Conservation (phyloP, 169 alveolate genomes). For the Eimeria tenella region DNA sequence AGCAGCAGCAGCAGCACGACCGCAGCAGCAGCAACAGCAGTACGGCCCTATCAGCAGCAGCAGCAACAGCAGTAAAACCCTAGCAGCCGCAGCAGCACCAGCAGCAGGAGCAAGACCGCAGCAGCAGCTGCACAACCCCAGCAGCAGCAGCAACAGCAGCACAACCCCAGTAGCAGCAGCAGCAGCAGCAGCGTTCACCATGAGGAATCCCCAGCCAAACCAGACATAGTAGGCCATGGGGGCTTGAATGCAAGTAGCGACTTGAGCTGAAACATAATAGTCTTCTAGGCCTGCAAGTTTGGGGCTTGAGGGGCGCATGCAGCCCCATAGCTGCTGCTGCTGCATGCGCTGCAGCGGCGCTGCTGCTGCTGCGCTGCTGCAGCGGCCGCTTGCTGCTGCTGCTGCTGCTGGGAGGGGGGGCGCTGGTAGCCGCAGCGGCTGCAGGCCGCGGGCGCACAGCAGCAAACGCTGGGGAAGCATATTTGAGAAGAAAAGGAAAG, state of each 20-base stretch:
- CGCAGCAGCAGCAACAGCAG: too few relatives aligned
- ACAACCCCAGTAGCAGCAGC: neutral
- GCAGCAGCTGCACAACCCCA: neutral
- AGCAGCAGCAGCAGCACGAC: too few relatives aligned
- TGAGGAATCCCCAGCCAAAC: slow-evolving; percentile 82
- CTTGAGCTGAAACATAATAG: slow-evolving; percentile 82
- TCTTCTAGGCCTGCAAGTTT: slow-evolving; percentile 84
- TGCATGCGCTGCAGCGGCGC: neutral
- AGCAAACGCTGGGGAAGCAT: too few relatives aligned
- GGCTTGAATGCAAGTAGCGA: slow-evolving; percentile 84
- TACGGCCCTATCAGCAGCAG: too few relatives aligned
- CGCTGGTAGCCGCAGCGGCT: too few relatives aligned
- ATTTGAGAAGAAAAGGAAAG: too few relatives aligned
- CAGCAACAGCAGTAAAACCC: too few relatives aligned
- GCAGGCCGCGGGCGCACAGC: too few relatives aligned
- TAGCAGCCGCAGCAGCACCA: too few relatives aligned
- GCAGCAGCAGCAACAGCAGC: neutral
- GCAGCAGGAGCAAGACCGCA: too few relatives aligned
- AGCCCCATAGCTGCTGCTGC: neutral
- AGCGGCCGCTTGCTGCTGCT: neutral
- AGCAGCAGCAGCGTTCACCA: neutral
- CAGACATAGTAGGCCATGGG: slow-evolving; percentile 85
- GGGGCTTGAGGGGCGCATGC: slow-evolving; percentile 34
- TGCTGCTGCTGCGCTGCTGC: neutral
- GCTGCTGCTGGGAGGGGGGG: too few relatives aligned